phyloP scores from a whole-genome alignment of 106 monocot genomes.

The Dendrobium nobile region DNA sequence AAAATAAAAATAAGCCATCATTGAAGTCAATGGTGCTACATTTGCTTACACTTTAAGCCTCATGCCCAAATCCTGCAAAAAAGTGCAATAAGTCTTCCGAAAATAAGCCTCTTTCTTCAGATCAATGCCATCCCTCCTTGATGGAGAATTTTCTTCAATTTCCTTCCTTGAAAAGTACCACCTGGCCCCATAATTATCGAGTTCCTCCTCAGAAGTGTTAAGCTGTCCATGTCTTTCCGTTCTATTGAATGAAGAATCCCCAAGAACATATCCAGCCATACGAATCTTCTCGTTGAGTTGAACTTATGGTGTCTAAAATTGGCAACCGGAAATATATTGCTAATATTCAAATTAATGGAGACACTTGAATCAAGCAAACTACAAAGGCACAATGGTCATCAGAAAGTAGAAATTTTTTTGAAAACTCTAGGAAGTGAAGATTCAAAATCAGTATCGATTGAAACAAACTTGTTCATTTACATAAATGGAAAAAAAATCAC shows the following conservation, averaged over 20 bases:
- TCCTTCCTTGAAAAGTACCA: constrained; percentile 36
- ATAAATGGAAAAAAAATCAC: background rate
- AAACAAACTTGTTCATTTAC: background rate
- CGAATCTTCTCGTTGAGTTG: background rate
- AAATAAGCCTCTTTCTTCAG: constrained; percentile 37
- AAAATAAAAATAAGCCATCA: background rate
- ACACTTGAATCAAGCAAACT: background rate
- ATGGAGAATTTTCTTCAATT: constrained; percentile 44
- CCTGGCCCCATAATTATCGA: constrained; percentile 23
- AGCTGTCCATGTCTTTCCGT: constrained; percentile 5
- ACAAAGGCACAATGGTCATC: background rate
- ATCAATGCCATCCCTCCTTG: constrained; percentile 45
- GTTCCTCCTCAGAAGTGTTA: constrained; percentile 14
- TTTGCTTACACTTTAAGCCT: constrained; percentile 38
- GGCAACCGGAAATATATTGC: background rate
- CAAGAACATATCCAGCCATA: constrained; percentile 11
- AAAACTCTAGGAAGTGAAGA: background rate
- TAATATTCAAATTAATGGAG: background rate
- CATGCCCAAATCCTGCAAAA: constrained; percentile 44
- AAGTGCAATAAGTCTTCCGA: constrained; percentile 35
- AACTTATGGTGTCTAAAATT: background rate
- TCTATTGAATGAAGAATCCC: constrained; percentile 1
- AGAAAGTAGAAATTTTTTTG: background rate
- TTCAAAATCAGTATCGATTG: background rate
- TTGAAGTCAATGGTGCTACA: background rate